A percentile compares a stretch with the other conserved stretches of the same genome.
These are phyloP conservation scores for Xerocomellus intermedius DNA, from an alignment of 768 basidiomycete species.

Conservation along the genomic window DNA sequence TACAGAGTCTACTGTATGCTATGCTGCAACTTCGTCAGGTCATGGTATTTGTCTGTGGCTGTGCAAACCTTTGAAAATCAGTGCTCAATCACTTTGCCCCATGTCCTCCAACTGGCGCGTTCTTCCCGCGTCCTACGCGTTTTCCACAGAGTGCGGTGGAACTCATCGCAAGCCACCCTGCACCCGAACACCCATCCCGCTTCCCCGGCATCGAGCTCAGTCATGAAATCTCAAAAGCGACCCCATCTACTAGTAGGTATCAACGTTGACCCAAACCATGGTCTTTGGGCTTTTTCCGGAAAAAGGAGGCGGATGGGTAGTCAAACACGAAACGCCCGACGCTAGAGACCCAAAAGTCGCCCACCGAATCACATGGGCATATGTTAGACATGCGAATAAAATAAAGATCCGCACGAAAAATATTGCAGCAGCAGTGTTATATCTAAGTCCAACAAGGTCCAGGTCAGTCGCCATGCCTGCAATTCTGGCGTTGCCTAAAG, in stretches of 20 bases:
- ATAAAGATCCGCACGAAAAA: slow-evolving; percentile 32
- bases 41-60: slow-evolving; percentile 21
- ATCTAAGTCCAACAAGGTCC: slow-evolving; percentile 34
- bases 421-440: slow-evolving; percentile 39
- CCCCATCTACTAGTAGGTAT: slow-evolving; percentile 46
- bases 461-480: slow-evolving; percentile 45
- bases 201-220: background rate
- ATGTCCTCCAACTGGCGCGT: slow-evolving; percentile 19
- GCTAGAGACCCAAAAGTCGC: slow-evolving; percentile 26
- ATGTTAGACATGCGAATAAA: background rate
- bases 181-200: background rate
- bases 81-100: background rate
- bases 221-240: slow-evolving; percentile 34
- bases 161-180: slow-evolving; percentile 13
- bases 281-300: slow-evolving; percentile 78
- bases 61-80: slow-evolving; percentile 3
- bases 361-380: slow-evolving; percentile 33
- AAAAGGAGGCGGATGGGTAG: slow-evolving; percentile 51
- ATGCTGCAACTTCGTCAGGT: too few species aligned
- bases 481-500: slow-evolving; percentile 41
- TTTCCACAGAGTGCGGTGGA: slow-evolving; percentile 19
- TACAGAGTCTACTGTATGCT: too few species aligned
- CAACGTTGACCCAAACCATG: slow-evolving; percentile 58
- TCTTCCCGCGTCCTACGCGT: slow-evolving; percentile 15
- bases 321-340: slow-evolving; percentile 50